Conservation (phyloP, 2,329 filamentous ascomycete genomes). For the Huntiella bhutanensis region DNA sequence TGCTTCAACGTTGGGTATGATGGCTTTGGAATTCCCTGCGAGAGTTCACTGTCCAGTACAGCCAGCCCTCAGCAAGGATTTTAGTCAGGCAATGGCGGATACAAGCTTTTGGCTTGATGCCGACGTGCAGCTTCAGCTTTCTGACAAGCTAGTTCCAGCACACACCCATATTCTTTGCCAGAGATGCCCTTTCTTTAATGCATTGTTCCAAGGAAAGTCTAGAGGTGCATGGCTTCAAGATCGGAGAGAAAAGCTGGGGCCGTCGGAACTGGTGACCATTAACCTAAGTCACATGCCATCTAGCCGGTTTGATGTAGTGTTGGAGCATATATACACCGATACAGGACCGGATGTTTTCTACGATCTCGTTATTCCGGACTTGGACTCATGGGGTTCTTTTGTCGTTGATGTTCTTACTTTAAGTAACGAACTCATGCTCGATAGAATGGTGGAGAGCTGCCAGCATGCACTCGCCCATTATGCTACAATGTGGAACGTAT, state of each 20-base stretch:
- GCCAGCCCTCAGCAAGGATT: slow-evolving; percentile 46
- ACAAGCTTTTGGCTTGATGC: slow-evolving; percentile 55
- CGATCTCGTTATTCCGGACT: slow-evolving; percentile 44
- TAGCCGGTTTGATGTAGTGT: slow-evolving; percentile 56
- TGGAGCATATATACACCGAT: slow-evolving; percentile 71
- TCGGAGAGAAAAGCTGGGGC: slow-evolving; percentile 28
- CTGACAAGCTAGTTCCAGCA: slow-evolving; percentile 49
- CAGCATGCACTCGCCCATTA: slow-evolving; percentile 69
- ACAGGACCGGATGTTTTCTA: slow-evolving; percentile 66
- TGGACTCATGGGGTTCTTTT: slow-evolving; percentile 78
- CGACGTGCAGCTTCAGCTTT: slow-evolving; percentile 62
- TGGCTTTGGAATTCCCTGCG: slow-evolving; percentile 55
- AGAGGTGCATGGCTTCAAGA: slow-evolving; percentile 65
- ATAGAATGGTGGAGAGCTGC: slow-evolving; percentile 74
- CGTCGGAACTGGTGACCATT: slow-evolving; percentile 35
- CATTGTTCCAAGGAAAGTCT: slow-evolving; percentile 75
- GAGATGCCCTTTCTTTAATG: slow-evolving; percentile 81
- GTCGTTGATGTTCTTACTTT: slow-evolving; percentile 77
- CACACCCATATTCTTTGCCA: slow-evolving; percentile 68
- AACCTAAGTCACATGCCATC: slow-evolving; percentile 67
- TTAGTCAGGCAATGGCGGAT: slow-evolving; percentile 51
- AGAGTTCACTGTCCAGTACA: slow-evolving; percentile 52
- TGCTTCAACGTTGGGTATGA: slow-evolving; percentile 52
- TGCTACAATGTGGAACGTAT: slow-evolving; percentile 72
- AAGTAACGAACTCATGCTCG: slow-evolving; percentile 89